Base-by-base conservation (phyloP, 768 basidiomycete genomes). In the Leccinum truebloodii region DNA sequence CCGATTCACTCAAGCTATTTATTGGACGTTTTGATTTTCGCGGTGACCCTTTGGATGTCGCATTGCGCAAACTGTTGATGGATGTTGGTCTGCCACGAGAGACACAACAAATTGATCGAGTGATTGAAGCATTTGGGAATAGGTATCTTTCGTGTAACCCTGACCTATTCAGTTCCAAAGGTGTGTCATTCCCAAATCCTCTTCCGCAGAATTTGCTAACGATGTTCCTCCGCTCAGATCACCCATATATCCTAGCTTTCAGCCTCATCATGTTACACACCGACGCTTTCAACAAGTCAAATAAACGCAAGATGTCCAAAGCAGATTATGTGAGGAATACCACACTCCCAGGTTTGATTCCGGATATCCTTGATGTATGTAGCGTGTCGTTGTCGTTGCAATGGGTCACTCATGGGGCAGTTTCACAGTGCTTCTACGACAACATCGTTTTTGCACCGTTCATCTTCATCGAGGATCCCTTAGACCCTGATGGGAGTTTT, bases 241-340 rank as follows among this genome's bases (percentile, higher is more conserved):
- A 96, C 67, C 91, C 96, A 12, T 98, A 98, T 75, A 91, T 98
- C 55, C 80, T 98, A 52, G 94, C 96, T 13, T 98, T 98, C 77
- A 98, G 96, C 67, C 79, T 98, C 70, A 97, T 98, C 67, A 98
- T 99, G 96, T 80, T 98, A 54, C 95, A 98, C 71, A 99, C 97
- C 18, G 97, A 99, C 71, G 92, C 90, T 6, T 98, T 98, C 81
- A 99, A 99, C 77, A 92, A 90, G 75, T 93, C 92, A 63, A 98
- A 98, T 77, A 98, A 91, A 77, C 88, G 87, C 55, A 98, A 98
- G 78, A 99, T 99, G 97, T 86, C 89, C 39, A 98, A 96, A 73
- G 81, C 86, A 2, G 95, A 96, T 70, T 99, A 98, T 70, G 79
- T 98, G 68, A 90, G 86, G 77, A 99, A 99, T 68, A 95, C 96